These are phyloP conservation scores for Yamadazyma siamensis DNA, from an alignment of 1,139 yeast genomes.

Conservation along the genomic window DNA sequence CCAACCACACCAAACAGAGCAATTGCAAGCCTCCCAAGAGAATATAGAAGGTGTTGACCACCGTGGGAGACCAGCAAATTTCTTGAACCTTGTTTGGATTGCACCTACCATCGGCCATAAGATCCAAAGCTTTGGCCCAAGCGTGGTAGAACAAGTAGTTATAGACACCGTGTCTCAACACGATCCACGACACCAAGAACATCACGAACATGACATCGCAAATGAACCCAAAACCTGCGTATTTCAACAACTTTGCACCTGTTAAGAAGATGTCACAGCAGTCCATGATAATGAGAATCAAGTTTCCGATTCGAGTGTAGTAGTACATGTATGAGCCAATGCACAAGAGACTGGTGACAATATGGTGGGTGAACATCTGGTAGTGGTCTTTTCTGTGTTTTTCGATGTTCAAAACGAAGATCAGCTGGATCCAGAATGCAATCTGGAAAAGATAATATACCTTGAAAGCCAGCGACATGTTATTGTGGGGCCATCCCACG, in stretches of 20 bases:
- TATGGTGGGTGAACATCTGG: constrained; percentile 89
- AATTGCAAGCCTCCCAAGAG: constrained; percentile 67
- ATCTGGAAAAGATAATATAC: constrained; percentile 68
- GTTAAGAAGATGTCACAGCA: constrained; percentile 71
- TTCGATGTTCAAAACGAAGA: constrained; percentile 74
- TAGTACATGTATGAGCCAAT: constrained; percentile 72
- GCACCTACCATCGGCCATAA: constrained; percentile 42
- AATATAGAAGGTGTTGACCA: constrained; percentile 50
- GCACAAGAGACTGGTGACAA: constrained; percentile 67
- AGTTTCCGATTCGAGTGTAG: constrained; percentile 75
- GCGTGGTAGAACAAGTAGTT: constrained; percentile 62
- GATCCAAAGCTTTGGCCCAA: constrained; percentile 28
- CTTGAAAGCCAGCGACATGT: constrained; percentile 51
- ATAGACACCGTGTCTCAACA: constrained; percentile 71
- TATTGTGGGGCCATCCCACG: constrained; percentile 74
- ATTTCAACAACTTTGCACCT: constrained; percentile 73
- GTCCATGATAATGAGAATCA: constrained; percentile 79
- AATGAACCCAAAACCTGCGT: constrained; percentile 53
- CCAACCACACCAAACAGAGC: constrained; percentile 71
- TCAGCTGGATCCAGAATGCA: constrained; percentile 79
- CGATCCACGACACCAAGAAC: constrained; percentile 68
- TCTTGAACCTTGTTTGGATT: constrained; percentile 22
- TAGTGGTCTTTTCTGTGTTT: constrained; percentile 74
- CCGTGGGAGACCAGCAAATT: constrained; percentile 57
- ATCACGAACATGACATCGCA: constrained; percentile 72